Evolutionary conservation across 352 stramenopile genomes (phyloP), one percentile per base, ranked within the genome.

Genomic region (Aphanomyces invadans): DNA sequence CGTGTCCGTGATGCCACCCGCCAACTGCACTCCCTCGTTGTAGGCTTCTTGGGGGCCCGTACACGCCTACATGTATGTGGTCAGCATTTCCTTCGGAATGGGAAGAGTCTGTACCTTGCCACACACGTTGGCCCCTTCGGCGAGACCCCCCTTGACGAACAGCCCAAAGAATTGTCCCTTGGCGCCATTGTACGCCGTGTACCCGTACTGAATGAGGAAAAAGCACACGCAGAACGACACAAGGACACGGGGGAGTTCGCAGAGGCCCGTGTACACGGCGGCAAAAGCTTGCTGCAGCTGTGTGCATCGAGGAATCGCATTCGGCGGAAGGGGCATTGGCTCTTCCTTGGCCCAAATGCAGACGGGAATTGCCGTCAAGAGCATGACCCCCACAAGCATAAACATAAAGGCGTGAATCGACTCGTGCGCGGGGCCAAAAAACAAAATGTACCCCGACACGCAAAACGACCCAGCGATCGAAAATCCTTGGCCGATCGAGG

Each of bases 371-470:
- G 81, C 71, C 17, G 65, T 73, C 48, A 76, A 11, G 1, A 69
- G 44, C 76, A 84, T 86, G 32, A 76, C 65, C 11, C 73, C 36
- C 0, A 77, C 71, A 12, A 87, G 62, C 77, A 86, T 84, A 17
- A 74, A 72, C 3, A 87, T 54, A 61, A 87, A 87, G 45, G 52
- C 79, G 49, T 78, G 73, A 26, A 87, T 70, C 12, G 76, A 77
- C 25, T 79, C 70, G 70, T 87, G 76, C 0, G 79, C 79, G 0
- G 79, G 70, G 5, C 79, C 79, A 36, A 80, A 86, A 45, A 77
- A 31, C 36, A 83, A 32, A 28, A 80, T 86, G 68, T 87, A 87
- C 15, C 61, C 72, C 4, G 79, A 72, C 15, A 87, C 74, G 1
- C 81, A 62, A 57, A 87, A 74, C 2, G 74, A 74, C 21, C 79